Conservation (phyloP, 2,329 filamentous ascomycete species). For the Claviceps arundinis region DNA sequence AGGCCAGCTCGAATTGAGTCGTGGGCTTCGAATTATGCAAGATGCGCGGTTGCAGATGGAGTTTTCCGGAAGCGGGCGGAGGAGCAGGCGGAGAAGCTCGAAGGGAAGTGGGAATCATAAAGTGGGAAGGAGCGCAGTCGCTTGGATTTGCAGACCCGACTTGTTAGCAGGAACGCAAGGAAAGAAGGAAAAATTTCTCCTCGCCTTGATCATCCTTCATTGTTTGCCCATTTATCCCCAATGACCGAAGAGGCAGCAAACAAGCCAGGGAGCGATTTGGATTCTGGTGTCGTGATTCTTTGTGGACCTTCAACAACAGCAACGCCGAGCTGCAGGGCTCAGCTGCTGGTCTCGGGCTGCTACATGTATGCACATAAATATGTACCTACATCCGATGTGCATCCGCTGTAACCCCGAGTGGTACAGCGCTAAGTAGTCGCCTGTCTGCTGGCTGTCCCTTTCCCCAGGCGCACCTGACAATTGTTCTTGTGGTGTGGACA, state of each 20-base stretch:
- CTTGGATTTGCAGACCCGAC: neutral
- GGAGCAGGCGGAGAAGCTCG: neutral
- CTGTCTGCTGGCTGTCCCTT: no score
- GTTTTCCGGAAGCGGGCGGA: slow-evolving; percentile 19
- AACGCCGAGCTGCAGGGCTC: no score
- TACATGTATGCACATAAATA: no score
- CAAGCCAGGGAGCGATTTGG: neutral
- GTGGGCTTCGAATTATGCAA: slow-evolving; percentile 32
- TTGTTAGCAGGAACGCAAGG: neutral
- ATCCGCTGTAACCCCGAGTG: no score
- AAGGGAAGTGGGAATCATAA: neutral
- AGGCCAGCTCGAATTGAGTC: slow-evolving; percentile 46
- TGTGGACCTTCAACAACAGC: no score
- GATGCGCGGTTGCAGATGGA: slow-evolving; percentile 29
- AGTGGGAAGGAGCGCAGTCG: neutral
- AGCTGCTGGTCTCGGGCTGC: no score
- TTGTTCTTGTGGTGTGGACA: no score
- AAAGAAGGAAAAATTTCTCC: neutral
- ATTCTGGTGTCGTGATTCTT: no score
- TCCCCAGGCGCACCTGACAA: no score
- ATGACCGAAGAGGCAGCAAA: neutral
- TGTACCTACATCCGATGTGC: neutral
- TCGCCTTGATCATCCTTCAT: neutral
- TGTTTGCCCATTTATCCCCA: neutral
- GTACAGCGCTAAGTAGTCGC: no score